Conservation (phyloP, 2,329 filamentous ascomycete species). For the Verticillium zaregamsianum region DNA sequence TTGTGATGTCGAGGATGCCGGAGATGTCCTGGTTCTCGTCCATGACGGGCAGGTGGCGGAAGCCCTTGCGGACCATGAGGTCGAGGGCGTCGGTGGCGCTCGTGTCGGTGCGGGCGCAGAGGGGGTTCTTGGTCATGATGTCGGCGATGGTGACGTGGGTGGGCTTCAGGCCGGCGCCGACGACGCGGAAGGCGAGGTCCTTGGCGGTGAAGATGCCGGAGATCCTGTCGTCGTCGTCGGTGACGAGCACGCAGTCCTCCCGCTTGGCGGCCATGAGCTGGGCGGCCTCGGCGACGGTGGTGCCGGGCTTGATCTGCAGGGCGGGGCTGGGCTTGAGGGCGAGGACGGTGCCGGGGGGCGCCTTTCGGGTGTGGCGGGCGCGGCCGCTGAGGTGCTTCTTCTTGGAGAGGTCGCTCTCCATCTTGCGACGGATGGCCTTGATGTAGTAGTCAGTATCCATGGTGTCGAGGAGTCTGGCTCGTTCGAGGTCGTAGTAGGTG, state of each 20-base stretch:
- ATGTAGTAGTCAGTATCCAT: conserved; percentile 26
- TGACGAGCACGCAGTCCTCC: conserved; percentile 96
- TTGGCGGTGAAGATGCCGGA: conserved; percentile 99
- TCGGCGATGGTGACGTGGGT: conserved; percentile 89
- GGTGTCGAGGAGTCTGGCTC: conserved; percentile 8
- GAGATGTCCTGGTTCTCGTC: conserved; percentile 99
- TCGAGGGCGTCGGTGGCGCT: conserved; percentile 96
- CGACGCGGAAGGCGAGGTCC: conserved; percentile 94
- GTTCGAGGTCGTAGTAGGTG: conserved; percentile 13
- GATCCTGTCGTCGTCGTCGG: conserved; percentile 96
- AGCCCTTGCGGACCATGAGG: conserved; percentile 97
- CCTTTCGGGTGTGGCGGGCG: conserved; percentile 83
- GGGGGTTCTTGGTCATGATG: conserved; percentile 99
- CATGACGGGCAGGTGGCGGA: conserved; percentile 97
- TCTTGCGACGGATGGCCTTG: conserved; percentile 92
- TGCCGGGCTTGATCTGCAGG: conserved; percentile 93
- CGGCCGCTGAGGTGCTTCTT: conserved; percentile 81
- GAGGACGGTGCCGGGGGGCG: conserved; percentile 91
- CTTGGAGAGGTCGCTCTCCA: conserved; percentile 96
- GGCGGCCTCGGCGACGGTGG: conserved; percentile 91
- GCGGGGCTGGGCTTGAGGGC: conserved; percentile 93
- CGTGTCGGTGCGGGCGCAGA: conserved; percentile 95
- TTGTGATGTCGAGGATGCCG: conserved; percentile 96
- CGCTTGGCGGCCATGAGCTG: conserved; percentile 99
- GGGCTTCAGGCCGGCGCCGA: conserved; percentile 85